Percentiles rank a stretch among this genome's conserved stretches.
phyloP scores from a whole-genome alignment of 2,329 filamentous ascomycete species.

The Rhynchosporium secalis region DNA sequence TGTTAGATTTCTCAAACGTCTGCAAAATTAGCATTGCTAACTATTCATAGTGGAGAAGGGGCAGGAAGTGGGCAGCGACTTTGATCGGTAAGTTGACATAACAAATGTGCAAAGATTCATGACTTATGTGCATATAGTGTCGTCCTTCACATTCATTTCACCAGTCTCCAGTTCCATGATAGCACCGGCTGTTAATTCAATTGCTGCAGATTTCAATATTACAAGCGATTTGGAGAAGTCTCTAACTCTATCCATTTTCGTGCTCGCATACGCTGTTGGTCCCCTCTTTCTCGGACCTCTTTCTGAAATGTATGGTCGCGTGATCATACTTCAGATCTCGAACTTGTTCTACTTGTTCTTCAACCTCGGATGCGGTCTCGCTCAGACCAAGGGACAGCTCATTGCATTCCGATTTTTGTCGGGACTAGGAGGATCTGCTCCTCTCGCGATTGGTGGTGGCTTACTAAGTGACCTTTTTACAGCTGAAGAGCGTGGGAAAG shows the following conservation, averaged over 20 bases:
- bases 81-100: constrained; percentile 39
- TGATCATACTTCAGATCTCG: constrained; percentile 45
- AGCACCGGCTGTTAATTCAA: constrained; percentile 51
- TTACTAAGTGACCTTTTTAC: constrained; percentile 49
- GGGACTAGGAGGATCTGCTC: constrained; percentile 49
- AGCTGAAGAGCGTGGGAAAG: constrained; percentile 49
- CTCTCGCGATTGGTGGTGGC: constrained; percentile 47
- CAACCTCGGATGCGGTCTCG: constrained; percentile 53
- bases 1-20: no score
- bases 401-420: constrained; percentile 49
- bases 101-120: neutral
- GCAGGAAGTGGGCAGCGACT: constrained; percentile 50
- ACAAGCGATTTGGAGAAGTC: constrained; percentile 46
- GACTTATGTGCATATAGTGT: constrained; percentile 38
- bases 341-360: constrained; percentile 55
- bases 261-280: constrained; percentile 49
- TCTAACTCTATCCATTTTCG: constrained; percentile 48
- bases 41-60: constrained; percentile 22
- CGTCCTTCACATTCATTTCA: constrained; percentile 51
- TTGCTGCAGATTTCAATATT: constrained; percentile 56
- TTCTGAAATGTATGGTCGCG: constrained; percentile 51
- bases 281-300: constrained; percentile 61
- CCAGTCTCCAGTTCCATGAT: constrained; percentile 56
- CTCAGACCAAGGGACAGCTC: constrained; percentile 45
- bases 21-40: no score